Percentiles rank a stretch among this genome's conserved stretches.
Evolutionary conservation across 73 alveolate species (phyloP).

Genomic region (Paramecium primaurelia): DNA sequence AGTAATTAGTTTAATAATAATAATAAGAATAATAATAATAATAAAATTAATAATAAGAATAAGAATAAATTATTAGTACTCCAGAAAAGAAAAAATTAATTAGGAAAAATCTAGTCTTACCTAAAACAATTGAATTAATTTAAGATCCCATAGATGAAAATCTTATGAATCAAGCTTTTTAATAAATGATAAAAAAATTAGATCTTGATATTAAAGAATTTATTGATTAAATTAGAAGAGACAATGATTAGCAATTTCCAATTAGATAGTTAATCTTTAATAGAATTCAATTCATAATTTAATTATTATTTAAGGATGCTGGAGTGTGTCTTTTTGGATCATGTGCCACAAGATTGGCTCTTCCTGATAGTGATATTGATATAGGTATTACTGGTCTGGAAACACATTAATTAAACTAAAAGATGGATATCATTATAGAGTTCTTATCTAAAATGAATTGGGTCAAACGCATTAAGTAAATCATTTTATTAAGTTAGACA

Average conservation of each 20-base stretch:
- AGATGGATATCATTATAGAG: not conserved
- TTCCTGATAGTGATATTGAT: conserved; percentile 57
- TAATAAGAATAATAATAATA: not conserved
- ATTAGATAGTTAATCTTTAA: not conserved
- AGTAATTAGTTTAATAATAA: no score
- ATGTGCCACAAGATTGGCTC: conserved; percentile 58
- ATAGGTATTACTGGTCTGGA: conserved; percentile 63
- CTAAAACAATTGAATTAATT: not conserved
- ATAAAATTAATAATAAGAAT: not conserved
- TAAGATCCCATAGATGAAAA: not conserved
- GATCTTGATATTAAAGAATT: conserved; percentile 39
- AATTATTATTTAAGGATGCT: not conserved
- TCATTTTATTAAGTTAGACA: not conserved
- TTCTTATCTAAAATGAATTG: conserved; percentile 9
- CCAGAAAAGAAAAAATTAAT: not conserved
- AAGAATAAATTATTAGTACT: not conserved
- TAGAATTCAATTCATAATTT: not conserved
- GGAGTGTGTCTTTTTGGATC: conserved; percentile 41
- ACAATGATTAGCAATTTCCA: not conserved
- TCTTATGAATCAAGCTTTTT: not conserved
- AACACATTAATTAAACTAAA: not conserved
- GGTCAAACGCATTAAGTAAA: conserved; percentile 41
- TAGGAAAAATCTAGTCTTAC: not conserved
- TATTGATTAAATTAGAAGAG: not conserved
- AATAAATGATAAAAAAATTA: conserved; percentile 20